Evolutionary conservation across 140 eudicot genomes (phyloP).

Genomic region (Anethum foeniculum): DNA sequence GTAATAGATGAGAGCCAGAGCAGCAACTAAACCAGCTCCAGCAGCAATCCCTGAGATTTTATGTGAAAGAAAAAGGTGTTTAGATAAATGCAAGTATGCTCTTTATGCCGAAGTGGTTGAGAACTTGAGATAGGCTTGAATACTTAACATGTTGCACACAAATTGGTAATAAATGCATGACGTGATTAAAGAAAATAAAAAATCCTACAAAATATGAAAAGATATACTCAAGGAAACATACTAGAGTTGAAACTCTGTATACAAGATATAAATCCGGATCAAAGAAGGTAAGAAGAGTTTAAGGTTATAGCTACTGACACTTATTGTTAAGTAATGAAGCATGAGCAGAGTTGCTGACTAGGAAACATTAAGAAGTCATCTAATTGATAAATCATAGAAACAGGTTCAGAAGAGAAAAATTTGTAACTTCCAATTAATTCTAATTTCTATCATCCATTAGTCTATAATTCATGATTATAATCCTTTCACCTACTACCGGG

Average conservation of each 20-base stretch:
- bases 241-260: neutral
- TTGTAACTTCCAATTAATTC: neutral
- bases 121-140: neutral
- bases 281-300: neutral
- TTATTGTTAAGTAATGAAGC: neutral
- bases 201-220: neutral
- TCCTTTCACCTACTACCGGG: neutral
- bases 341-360: neutral
- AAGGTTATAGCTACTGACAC: neutral
- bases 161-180: neutral
- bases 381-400: neutral
- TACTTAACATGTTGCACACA: neutral
- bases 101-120: neutral
- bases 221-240: neutral
- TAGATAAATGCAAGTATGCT: neutral
- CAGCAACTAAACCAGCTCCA: slow-evolving; percentile 46
- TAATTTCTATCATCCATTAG: neutral
- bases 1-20: slow-evolving; percentile 39
- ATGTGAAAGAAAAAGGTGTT: neutral
- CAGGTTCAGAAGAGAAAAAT: neutral
- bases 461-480: neutral
- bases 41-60: slow-evolving; percentile 38
- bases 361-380: neutral
- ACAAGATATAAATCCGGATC: neutral
- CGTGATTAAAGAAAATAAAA: neutral